A percentile compares a stretch with the other conserved stretches of the same genome.
Conservation (phyloP, 2,329 filamentous ascomycete genomes). For the Gaeumannomyces tritici region DNA sequence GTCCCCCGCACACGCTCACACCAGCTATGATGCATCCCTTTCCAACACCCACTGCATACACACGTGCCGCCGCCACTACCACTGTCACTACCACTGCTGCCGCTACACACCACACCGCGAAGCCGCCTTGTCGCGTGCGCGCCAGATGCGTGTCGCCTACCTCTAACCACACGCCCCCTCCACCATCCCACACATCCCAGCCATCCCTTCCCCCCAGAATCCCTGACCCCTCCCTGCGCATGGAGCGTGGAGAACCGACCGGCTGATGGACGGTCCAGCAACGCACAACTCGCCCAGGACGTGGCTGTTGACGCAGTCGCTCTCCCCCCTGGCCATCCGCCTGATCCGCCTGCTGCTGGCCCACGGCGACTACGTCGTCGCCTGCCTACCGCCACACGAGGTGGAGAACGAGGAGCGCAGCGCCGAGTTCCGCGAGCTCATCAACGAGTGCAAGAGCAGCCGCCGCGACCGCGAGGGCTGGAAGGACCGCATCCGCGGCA, state of each 20-base stretch:
- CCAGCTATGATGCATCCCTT: neutral
- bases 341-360: conserved; percentile 71
- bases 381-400: conserved; percentile 70
- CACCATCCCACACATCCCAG: neutral
- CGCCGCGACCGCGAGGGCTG: conserved; percentile 64
- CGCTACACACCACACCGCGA: neutral
- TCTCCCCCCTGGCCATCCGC: conserved; percentile 76
- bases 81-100: too few relatives aligned
- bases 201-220: neutral
- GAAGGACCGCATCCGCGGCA: conserved; percentile 65
- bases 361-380: conserved; percentile 87
- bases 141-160: neutral
- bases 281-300: conserved; percentile 70
- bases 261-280: conserved; percentile 35
- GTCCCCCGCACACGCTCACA: neutral
- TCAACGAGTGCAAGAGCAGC: conserved; percentile 56
- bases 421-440: conserved; percentile 69
- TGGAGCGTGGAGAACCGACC: neutral
- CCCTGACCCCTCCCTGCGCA: conserved; percentile 7
- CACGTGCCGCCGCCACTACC: too few relatives aligned
- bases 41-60: neutral
- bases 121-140: neutral
- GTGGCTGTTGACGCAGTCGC: conserved; percentile 84
- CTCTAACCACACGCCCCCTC: neutral
- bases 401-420: conserved; percentile 69